Evolutionary conservation across 2,329 filamentous ascomycete genomes (phyloP), one percentile per base, ranked within the genome.

Genomic region (Chlorencoelia australis): DNA sequence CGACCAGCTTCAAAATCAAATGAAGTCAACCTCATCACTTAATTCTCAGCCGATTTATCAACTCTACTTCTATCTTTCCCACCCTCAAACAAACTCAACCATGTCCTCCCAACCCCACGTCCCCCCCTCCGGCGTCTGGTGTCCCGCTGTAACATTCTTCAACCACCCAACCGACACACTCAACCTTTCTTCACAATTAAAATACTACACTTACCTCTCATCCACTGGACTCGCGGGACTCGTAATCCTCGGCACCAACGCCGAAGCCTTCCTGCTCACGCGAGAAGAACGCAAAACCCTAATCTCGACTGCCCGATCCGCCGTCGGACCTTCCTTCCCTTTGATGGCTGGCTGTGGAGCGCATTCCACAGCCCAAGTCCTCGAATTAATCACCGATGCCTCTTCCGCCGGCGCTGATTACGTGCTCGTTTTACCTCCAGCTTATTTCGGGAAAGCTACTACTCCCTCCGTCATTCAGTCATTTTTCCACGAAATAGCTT

Each of bases 391-490:
- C 30, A 42, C 53, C 2, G 67, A 71, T 43, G 67, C 68, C 2
- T 55, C 57, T 6, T 53, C 55, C 1, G 67, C 68, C 0, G 66
- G 67, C 4, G 66, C 68, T 19, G 60, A 69, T 49, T 71, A 65
- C 45, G 59, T 60, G 0, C 58, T 71, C 1, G 57, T 69, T 3
- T 58, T 71, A 1, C 66, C 67, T 2, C 58, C 62, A 1, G 66
- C 65, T 4, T 71, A 71, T 49, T 71, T 69, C 39, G 65, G 65
- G 31, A 69, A 68, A 43, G 60, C 63, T 19, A 69, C 66, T 5
- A 69, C 61, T 1, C 53, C 57, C 7, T 52, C 51, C 1, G 65
- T 70, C 5, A 58, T 71, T 10, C 60, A 63, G 46, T 55, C 56
- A 4, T 71, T 71, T 55, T 71, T 63, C 45, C 51, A 53, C 7